Percentiles rank a stretch among this genome's conserved stretches.
Conservation (phyloP, 2,329 filamentous ascomycete species). For the Fusarium kyushuense region DNA sequence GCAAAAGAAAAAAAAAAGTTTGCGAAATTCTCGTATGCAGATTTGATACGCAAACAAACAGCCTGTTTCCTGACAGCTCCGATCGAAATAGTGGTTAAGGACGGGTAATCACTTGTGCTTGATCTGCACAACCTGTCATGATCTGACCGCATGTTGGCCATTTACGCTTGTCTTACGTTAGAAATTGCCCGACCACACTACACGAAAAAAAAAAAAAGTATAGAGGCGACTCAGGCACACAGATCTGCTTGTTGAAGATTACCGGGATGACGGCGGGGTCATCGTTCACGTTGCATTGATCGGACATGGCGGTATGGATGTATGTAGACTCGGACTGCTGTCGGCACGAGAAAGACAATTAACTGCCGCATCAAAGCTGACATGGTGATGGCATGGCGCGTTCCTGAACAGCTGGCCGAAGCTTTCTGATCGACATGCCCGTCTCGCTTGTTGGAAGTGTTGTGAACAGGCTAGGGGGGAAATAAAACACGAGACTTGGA, state of each 20-base stretch:
- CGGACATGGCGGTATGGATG: conserved; percentile 17
- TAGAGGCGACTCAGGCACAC: conserved; percentile 13
- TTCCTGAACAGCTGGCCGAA: conserved; percentile 39
- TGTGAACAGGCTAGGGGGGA: too few species aligned
- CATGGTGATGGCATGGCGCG: conserved; percentile 25
- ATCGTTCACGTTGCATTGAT: conserved; percentile 9
- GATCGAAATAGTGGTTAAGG: not conserved
- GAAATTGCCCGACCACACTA: conserved; percentile 1
- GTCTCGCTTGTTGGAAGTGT: conserved; percentile 32
- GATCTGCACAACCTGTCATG: conserved; percentile 23
- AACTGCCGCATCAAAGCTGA: not conserved
- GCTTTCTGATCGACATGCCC: conserved; percentile 40
- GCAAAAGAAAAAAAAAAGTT: conserved; percentile 27
- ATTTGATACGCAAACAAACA: conserved; percentile 19
- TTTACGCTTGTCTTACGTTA: conserved; percentile 13
- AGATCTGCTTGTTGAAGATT: conserved; percentile 31
- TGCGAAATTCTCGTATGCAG: conserved; percentile 14
- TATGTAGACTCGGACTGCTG: not conserved
- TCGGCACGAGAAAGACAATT: not conserved
- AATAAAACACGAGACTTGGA: too few species aligned
- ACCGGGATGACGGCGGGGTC: conserved; percentile 22
- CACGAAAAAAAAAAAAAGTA: conserved; percentile 25
- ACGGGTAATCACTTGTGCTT: conserved; percentile 18
- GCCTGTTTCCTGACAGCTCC: conserved; percentile 30
- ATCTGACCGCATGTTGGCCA: conserved; percentile 19